Percentiles rank a stretch among this genome's conserved stretches.
Conservation (phyloP, 352 stramenopile species). For the Globisporangium heterothallicum region DNA sequence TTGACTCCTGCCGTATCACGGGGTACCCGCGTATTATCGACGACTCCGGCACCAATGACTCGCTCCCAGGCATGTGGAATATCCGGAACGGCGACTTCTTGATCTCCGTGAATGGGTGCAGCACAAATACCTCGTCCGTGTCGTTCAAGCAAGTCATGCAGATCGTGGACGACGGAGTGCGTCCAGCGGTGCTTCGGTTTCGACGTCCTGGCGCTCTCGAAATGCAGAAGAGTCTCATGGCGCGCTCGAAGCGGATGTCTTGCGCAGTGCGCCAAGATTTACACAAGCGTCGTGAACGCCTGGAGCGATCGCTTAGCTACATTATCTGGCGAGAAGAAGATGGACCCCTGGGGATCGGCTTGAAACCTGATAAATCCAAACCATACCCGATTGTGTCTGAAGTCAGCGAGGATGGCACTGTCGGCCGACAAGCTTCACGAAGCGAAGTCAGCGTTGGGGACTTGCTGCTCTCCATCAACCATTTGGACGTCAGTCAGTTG, state of each 20-base stretch:
- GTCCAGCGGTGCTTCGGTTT: slow-evolving; percentile 57
- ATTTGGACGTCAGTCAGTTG: slow-evolving; percentile 53
- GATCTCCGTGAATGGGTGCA: slow-evolving; percentile 53
- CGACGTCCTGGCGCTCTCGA: slow-evolving; percentile 43
- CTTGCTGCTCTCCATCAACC: slow-evolving; percentile 65
- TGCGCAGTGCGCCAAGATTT: slow-evolving; percentile 16
- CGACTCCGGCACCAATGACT: slow-evolving; percentile 47
- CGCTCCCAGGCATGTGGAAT: slow-evolving; percentile 64
- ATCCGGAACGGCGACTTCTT: slow-evolving; percentile 53
- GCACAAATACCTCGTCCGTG: slow-evolving; percentile 28
- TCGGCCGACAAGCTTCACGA: slow-evolving; percentile 19
- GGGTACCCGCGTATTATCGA: slow-evolving; percentile 47
- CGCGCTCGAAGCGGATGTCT: slow-evolving; percentile 12
- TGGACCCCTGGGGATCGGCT: slow-evolving; percentile 42
- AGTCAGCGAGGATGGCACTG: slow-evolving; percentile 22
- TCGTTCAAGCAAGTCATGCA: slow-evolving; percentile 43
- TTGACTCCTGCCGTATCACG: slow-evolving; percentile 39
- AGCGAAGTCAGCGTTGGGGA: slow-evolving; percentile 39
- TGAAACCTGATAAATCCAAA: slow-evolving; percentile 45
- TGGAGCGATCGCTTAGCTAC: slow-evolving; percentile 57
- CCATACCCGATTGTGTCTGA: slow-evolving; percentile 51
- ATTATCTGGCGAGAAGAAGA: slow-evolving; percentile 68
- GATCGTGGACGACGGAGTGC: slow-evolving; percentile 55
- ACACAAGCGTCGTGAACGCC: slow-evolving; percentile 39
- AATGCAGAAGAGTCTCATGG: slow-evolving; percentile 23